Evolutionary conservation across 2,329 filamentous ascomycete species (phyloP).

Genomic region (Tolypocladium cylindrosporum): DNA sequence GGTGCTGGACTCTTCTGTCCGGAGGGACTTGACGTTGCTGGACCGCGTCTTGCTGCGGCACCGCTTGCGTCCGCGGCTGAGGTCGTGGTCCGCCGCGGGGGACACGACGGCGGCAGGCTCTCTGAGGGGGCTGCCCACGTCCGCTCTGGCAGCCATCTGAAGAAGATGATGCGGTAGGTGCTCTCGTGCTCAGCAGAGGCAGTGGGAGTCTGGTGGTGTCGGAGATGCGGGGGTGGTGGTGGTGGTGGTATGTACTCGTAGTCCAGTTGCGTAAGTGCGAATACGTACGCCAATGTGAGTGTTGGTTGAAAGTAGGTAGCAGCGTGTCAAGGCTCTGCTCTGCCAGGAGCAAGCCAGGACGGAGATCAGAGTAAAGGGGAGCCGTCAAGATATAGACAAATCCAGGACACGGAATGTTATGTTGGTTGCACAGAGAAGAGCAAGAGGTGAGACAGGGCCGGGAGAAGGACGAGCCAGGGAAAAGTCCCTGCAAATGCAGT

Average conservation of each 20-base stretch:
- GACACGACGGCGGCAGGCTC: constrained; percentile 12
- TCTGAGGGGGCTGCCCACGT: constrained; percentile 11
- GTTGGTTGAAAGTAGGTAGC: not conserved
- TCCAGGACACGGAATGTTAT: not conserved
- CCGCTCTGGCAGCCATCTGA: constrained; percentile 14
- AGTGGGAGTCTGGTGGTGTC: not conserved
- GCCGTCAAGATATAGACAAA: not conserved
- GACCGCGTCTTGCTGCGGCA: constrained; percentile 25
- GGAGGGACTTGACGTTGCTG: constrained; percentile 18
- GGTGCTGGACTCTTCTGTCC: constrained; percentile 31
- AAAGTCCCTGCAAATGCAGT: not conserved
- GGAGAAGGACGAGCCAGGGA: not conserved
- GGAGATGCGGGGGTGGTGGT: not conserved
- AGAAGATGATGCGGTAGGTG: not conserved
- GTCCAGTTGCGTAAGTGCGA: not conserved
- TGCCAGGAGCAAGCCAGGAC: not conserved
- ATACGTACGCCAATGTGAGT: too few species aligned
- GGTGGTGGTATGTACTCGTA: not conserved
- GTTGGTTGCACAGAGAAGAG: not conserved
- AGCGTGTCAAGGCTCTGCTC: too few species aligned
- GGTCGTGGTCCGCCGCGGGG: constrained; percentile 16
- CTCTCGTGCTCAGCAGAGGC: not conserved
- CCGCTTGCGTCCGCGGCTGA: constrained; percentile 27
- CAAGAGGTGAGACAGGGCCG: not conserved
- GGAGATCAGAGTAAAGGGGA: too few species aligned